Conservation (phyloP, 495 filamentous ascomycete genomes). For the Pyrenula massariospora region DNA sequence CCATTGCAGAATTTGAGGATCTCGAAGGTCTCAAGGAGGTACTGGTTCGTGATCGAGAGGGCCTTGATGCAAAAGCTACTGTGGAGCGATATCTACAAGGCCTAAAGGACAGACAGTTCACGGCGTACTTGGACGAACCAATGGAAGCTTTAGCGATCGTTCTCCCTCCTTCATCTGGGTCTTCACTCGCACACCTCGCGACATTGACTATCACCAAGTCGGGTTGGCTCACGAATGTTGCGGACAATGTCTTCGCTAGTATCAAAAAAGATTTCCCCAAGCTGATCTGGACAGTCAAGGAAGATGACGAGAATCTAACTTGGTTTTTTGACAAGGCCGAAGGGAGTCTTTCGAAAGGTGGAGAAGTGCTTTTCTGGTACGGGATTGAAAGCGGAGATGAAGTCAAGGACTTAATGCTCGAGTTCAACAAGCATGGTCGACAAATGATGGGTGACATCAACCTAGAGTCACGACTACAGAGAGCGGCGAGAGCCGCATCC, state of each 20-base stretch:
- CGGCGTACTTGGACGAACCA: constrained; percentile 90
- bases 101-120: constrained; percentile 66
- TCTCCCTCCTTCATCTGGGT: constrained; percentile 49
- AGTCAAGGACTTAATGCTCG: constrained; percentile 74
- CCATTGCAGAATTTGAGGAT: constrained; percentile 69
- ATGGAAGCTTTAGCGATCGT: constrained; percentile 96
- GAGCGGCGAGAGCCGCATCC: constrained; percentile 56
- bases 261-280: constrained; percentile 88
- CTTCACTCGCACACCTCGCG: constrained; percentile 61
- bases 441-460: constrained; percentile 88
- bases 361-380: constrained; percentile 95
- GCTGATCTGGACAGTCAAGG: constrained; percentile 93
- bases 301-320: constrained; percentile 91
- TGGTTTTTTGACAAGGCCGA: constrained; percentile 99
- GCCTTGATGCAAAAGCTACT: constrained; percentile 68
- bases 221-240: constrained; percentile 89
- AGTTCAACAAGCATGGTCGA: constrained; percentile 73
- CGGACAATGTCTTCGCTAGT: constrained; percentile 92
- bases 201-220: constrained; percentile 93
- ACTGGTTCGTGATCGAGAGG: constrained; percentile 74
- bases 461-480: constrained; percentile 70
- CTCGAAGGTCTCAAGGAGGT: constrained; percentile 67
- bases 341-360: constrained; percentile 72
- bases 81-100: constrained; percentile 80
- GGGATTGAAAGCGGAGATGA: constrained; percentile 79